Base-by-base conservation (phyloP, 164 flowering plant species). In the Platanus orientalis region DNA sequence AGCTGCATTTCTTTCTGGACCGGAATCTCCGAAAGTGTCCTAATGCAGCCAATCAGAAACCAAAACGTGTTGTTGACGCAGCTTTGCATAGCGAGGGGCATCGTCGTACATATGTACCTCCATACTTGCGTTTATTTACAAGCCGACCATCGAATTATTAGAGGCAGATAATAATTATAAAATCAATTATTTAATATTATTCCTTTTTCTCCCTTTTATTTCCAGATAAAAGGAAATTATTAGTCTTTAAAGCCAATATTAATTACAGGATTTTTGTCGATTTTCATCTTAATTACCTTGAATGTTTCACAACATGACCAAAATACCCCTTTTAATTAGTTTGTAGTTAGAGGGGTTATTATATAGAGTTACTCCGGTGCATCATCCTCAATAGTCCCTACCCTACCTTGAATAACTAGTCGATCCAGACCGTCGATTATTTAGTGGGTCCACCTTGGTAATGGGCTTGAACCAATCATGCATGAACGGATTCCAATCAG, bases 61-160 rank as follows among this genome's bases (percentile, higher is more conserved):
- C 19, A 63, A 42, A n/a, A 66, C 70, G 70, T 66, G 70, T 49
- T n/a, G 7, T n/a, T n/a, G n/a, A n/a, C n/a, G n/a, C n/a, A n/a
- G n/a, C n/a, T n/a, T n/a, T n/a, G n/a, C n/a, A n/a, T n/a, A n/a
- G n/a, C n/a, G n/a, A n/a, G n/a, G n/a, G n/a, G n/a, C n/a, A n/a
- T n/a, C n/a, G n/a, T n/a, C n/a, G n/a, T 26, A 13, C 30, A 3
- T 54, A 54, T 20, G 25, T 27, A 62, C 32, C 49, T 44, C 21
- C 16, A 23, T 14, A 20, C 1, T 54, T 26, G 36, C 36, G 20
- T 0, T 32, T 63, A 63, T 39, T 63, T 54, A 63, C 66, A 39
- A 64, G 10, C 16, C 16, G 13, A 32, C 60, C 67, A 40, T 21
- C 17, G 20, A 6, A 42, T 42, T 42, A 34, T 34, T 34, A 34